These are phyloP conservation scores for Ceratobasidium sp. DNA, from an alignment of 1,284 basidiomycete species.

Conservation along the genomic window DNA sequence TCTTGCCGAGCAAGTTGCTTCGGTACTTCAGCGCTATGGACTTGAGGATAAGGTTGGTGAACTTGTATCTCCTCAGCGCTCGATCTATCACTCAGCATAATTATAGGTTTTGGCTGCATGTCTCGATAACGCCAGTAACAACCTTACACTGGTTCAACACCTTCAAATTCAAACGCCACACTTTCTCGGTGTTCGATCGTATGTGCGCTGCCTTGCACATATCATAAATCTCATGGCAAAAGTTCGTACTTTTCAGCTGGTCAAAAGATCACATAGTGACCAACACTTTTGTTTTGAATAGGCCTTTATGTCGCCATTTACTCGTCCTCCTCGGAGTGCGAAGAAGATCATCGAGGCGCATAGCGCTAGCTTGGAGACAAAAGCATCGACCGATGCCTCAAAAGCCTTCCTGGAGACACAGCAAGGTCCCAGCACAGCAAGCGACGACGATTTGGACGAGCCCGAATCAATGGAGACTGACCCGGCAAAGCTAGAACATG, in stretches of 20 bases:
- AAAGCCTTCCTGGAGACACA: background rate
- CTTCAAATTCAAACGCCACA: conserved; percentile 49
- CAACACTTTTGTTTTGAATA: background rate
- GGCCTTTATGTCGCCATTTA: background rate
- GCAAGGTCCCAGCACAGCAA: background rate
- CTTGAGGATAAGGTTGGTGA: conserved; percentile 49
- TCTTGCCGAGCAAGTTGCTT: conserved; percentile 52
- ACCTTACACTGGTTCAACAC: conserved; percentile 47
- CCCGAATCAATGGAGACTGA: background rate
- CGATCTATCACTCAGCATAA: no score
- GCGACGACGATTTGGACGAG: background rate
- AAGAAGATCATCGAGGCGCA: background rate
- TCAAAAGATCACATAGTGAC: background rate
- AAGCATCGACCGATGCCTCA: background rate
- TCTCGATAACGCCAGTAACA: conserved; percentile 54
- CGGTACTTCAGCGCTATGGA: conserved; percentile 54
- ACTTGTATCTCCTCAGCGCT: background rate
- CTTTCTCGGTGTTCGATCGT: conserved; percentile 50
- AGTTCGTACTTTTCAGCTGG: conserved; percentile 49
- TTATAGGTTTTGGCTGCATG: conserved; percentile 42
- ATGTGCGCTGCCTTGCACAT: conserved; percentile 51
- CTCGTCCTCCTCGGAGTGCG: background rate
- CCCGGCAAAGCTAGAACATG: conserved; percentile 5
- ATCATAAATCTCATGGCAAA: conserved; percentile 52
- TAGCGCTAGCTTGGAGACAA: no score